Evolutionary conservation across 257 asterid species (phyloP).

Genomic region (Forsythia viridissima): DNA sequence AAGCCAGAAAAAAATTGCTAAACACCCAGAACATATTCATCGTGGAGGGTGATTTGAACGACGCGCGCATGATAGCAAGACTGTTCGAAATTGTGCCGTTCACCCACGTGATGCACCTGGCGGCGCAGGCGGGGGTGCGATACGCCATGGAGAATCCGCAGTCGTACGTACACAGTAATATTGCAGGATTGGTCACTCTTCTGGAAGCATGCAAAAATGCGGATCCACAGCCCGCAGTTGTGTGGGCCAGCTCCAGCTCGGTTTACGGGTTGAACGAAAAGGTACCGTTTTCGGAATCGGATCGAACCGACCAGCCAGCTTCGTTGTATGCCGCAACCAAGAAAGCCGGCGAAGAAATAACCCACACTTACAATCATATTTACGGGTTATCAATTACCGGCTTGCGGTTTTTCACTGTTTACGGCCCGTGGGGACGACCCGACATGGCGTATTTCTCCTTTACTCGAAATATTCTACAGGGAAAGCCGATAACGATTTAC

Average conservation of each 20-base stretch:
- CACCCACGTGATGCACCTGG: slow-evolving; percentile 54
- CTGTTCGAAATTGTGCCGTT: slow-evolving; percentile 44
- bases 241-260: slow-evolving; percentile 60
- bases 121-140: slow-evolving; percentile 56
- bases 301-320: slow-evolving; percentile 55
- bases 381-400: slow-evolving; percentile 52
- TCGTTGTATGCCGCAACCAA: slow-evolving; percentile 54
- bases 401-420: slow-evolving; percentile 51
- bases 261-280: slow-evolving; percentile 53
- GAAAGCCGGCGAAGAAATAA: slow-evolving; percentile 54
- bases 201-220: slow-evolving; percentile 43
- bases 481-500: slow-evolving; percentile 46
- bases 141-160: slow-evolving; percentile 57
- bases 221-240: slow-evolving; percentile 48
- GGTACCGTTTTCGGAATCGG: slow-evolving; percentile 49
- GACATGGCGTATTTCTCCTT: slow-evolving; percentile 59
- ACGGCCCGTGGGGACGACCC: slow-evolving; percentile 62
- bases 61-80: slow-evolving; percentile 42
- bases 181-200: slow-evolving; percentile 45
- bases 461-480: slow-evolving; percentile 39
- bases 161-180: slow-evolving; percentile 50
- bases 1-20: slow-evolving; percentile 32
- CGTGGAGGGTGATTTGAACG: slow-evolving; percentile 51
- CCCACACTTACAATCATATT: slow-evolving; percentile 53
- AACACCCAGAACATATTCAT: slow-evolving; percentile 27